Conservation (phyloP, 2,329 filamentous ascomycete species). For the Madurella fahalii region DNA sequence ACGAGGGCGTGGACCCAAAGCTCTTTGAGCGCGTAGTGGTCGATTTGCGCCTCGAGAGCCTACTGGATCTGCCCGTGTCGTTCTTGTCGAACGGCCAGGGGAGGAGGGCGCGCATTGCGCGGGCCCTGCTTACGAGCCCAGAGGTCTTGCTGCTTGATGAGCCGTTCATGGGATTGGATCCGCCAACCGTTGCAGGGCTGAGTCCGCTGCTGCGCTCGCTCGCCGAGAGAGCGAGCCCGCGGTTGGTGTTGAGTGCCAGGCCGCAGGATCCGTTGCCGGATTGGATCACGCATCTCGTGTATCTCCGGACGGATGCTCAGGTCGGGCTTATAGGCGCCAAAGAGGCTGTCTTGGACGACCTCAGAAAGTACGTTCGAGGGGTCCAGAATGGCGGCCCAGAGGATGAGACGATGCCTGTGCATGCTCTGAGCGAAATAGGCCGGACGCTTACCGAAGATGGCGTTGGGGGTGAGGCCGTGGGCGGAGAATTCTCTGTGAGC, state of each 20-base stretch:
- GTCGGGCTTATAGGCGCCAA: conserved; percentile 64
- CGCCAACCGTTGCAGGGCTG: conserved; percentile 68
- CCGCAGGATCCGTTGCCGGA: conserved; percentile 84
- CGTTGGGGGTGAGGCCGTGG: conserved; percentile 35
- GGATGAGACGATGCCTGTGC: conserved; percentile 46
- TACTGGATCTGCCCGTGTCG: conserved; percentile 77
- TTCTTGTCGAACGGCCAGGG: conserved; percentile 95
- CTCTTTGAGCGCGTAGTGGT: conserved; percentile 60
- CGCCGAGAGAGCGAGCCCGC: conserved; percentile 61
- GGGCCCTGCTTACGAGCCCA: conserved; percentile 72
- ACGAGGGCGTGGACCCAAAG: conserved; percentile 46
- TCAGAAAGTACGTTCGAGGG: conserved; percentile 46
- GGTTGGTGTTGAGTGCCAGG: conserved; percentile 71
- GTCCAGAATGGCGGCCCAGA: conserved; percentile 45
- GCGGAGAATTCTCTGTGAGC: conserved; percentile 27
- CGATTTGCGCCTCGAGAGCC: conserved; percentile 63
- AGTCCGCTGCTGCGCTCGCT: conserved; percentile 67
- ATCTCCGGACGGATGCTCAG: conserved; percentile 63
- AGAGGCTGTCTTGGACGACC: conserved; percentile 53
- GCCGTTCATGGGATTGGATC: conserved; percentile 94
- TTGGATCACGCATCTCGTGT: conserved; percentile 84
- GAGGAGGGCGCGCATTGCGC: conserved; percentile 79
- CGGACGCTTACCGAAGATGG: conserved; percentile 41
- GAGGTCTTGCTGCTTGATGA: conserved; percentile 85
- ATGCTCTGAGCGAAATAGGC: conserved; percentile 48